phyloP scores from a whole-genome alignment of 768 basidiomycete genomes.

The Tulasnella sp. region DNA sequence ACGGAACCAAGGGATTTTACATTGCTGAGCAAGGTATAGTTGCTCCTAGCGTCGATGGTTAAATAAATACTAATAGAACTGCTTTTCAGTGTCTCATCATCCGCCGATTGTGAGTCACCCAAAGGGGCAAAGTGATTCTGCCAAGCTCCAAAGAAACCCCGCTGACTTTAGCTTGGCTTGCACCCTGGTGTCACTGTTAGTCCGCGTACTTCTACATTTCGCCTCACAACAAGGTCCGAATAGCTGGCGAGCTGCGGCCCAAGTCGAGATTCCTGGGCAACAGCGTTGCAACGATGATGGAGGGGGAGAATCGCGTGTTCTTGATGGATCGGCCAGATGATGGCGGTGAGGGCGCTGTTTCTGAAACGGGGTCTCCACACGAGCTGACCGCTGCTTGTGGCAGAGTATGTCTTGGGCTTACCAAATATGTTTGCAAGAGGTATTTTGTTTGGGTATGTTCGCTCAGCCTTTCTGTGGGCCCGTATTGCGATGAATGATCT shows the following conservation, averaged over 20 bases:
- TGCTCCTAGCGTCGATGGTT: conserved; percentile 36
- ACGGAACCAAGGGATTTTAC: conserved; percentile 92
- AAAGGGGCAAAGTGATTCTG: not conserved
- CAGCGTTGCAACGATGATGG: conserved; percentile 93
- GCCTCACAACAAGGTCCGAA: conserved; percentile 78
- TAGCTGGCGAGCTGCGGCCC: conserved; percentile 90
- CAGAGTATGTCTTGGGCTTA: conserved; percentile 88
- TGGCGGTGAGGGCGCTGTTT: conserved; percentile 59
- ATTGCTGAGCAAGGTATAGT: conserved; percentile 86
- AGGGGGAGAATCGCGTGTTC: conserved; percentile 86
- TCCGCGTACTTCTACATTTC: conserved; percentile 96
- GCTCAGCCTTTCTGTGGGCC: conserved; percentile 55
- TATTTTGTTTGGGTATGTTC: conserved; percentile 34
- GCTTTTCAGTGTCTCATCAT: conserved; percentile 87
- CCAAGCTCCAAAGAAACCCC: conserved; percentile 1
- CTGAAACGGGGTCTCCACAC: not conserved
- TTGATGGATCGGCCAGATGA: conserved; percentile 80
- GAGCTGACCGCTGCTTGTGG: conserved; percentile 28
- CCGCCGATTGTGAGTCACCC: conserved; percentile 56
- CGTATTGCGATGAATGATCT: not conserved
- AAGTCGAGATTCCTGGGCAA: conserved; percentile 97
- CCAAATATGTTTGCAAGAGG: conserved; percentile 96
- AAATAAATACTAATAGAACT: conserved; percentile 96
- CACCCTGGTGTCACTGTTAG: not conserved
- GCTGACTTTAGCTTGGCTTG: not conserved